These are phyloP conservation scores for Eucalyptus virginea DNA, from an alignment of 345 rosid species.

Conservation along the genomic window DNA sequence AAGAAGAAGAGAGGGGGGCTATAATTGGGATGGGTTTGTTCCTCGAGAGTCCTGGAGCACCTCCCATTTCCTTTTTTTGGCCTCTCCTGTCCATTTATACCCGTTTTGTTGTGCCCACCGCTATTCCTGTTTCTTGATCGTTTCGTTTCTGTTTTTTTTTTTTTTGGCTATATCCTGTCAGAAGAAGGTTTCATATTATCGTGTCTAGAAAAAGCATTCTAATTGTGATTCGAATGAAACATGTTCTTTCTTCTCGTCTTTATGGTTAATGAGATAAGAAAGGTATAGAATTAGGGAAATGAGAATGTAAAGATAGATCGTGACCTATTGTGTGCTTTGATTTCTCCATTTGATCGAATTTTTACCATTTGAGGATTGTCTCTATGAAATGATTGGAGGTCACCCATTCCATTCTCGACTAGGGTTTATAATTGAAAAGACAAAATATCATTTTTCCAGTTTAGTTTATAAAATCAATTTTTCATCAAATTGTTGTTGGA, in stretches of 20 bases:
- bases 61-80: background rate
- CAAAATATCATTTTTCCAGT: background rate
- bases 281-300: background rate
- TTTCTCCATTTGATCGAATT: background rate
- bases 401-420: background rate
- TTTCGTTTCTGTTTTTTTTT: background rate
- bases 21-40: background rate
- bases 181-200: background rate
- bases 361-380: background rate
- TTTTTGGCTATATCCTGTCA: background rate
- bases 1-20: background rate
- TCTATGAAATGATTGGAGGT: background rate
- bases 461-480: background rate
- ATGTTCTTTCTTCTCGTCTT: background rate
- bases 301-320: background rate
- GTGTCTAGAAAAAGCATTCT: background rate
- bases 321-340: rapidly evolving
- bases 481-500: background rate
- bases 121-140: background rate
- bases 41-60: background rate
- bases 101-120: background rate
- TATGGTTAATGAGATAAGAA: background rate
- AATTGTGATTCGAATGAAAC: background rate
- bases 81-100: background rate
- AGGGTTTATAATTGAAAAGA: background rate